Evolutionary conservation across 306 rosid species (phyloP).

Genomic region (Quercus variabilis): DNA sequence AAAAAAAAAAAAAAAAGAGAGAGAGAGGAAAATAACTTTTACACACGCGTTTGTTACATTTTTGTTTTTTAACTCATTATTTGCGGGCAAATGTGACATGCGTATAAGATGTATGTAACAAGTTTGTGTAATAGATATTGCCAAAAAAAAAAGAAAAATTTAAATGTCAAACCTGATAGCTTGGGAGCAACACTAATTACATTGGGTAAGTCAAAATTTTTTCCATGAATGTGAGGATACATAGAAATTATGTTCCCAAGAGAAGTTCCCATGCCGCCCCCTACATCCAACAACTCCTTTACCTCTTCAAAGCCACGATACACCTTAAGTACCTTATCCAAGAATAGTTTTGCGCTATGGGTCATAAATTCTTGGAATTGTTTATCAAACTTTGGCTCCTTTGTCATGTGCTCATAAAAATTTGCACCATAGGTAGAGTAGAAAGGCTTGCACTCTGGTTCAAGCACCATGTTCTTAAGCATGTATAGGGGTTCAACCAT

Average conservation of each 20-base stretch:
- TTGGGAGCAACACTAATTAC: neutral
- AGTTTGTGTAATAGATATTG: too few species aligned
- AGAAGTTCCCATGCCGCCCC: constrained; percentile 11
- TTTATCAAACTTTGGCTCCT: neutral
- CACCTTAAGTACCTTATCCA: constrained; percentile 3
- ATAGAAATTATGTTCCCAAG: neutral
- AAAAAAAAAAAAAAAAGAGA: too few species aligned
- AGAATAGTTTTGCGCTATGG: neutral
- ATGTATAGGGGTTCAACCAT: neutral
- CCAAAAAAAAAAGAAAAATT: too few species aligned
- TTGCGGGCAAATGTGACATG: too few species aligned
- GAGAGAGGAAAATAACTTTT: too few species aligned
- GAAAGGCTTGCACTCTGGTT: neutral
- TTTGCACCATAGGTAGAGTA: neutral
- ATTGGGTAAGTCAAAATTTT: neutral
- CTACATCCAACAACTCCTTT: constrained; percentile 8
- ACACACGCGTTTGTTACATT: too few species aligned
- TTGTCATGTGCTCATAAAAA: neutral
- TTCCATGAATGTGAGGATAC: constrained; percentile 6
- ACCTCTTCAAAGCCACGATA: constrained; percentile 18
- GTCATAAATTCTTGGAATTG: neutral
- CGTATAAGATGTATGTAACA: too few species aligned
- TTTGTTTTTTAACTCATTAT: too few species aligned
- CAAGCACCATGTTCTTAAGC: constrained; percentile 12
- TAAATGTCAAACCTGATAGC: neutral